Conservation (phyloP, 139 green algal genomes). For the Chlamydomonas sp. region DNA sequence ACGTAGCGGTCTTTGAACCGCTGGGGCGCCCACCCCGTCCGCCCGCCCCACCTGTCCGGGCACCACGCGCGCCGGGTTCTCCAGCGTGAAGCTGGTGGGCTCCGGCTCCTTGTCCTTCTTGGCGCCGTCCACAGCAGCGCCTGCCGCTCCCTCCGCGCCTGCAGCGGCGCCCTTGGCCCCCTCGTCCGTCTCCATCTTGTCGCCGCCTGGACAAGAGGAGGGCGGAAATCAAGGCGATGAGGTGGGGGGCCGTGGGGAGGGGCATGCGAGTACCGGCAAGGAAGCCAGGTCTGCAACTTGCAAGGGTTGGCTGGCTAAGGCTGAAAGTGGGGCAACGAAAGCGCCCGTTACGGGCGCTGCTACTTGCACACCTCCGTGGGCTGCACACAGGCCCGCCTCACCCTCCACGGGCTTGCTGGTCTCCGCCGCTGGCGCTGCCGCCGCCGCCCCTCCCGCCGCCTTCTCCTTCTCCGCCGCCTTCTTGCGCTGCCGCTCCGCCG, state of each 20-base stretch:
- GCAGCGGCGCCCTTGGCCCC: not conserved
- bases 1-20: too few relatives aligned
- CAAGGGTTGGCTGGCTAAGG: too few relatives aligned
- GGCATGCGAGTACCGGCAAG: too few relatives aligned
- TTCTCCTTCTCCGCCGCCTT: conserved; percentile 76
- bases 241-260: not conserved
- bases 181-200: conserved; percentile 43
- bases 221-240: not conserved
- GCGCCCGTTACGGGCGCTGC: too few relatives aligned
- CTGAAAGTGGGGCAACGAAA: too few relatives aligned
- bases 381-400: too few relatives aligned
- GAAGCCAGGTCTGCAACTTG: too few relatives aligned
- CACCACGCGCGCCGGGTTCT: conserved; percentile 91
- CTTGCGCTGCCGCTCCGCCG: conserved; percentile 80
- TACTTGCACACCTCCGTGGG: too few relatives aligned
- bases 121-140: conserved; percentile 5
- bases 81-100: conserved; percentile 70
- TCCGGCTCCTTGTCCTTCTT: conserved; percentile 66
- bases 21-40: too few relatives aligned
- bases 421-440: not conserved
- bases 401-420: not conserved
- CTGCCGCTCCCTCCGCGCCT: not conserved
- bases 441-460: conserved; percentile 9
- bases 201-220: not conserved
- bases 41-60: conserved; percentile 81